A percentile compares a stretch with the other conserved stretches of the same genome.
Conservation (phyloP, 352 stramenopile genomes). For the Albugo candida region DNA sequence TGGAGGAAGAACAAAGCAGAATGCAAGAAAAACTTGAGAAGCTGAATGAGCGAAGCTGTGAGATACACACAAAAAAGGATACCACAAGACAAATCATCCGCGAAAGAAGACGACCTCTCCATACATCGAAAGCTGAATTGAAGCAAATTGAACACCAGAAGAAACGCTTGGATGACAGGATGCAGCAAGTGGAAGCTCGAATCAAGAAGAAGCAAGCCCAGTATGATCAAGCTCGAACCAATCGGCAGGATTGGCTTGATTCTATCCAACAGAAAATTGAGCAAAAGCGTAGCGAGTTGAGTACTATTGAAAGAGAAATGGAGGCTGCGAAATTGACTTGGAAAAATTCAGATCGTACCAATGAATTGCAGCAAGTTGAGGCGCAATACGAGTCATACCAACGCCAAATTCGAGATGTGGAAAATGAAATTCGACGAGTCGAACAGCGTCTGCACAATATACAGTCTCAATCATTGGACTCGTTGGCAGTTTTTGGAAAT, state of each 20-base stretch:
- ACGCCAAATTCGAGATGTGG: conserved; percentile 30
- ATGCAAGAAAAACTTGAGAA: conserved; percentile 30
- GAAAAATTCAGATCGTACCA: conserved; percentile 18
- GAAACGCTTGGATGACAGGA: conserved; percentile 25
- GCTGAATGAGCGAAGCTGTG: conserved; percentile 27
- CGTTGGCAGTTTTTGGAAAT: conserved; percentile 41
- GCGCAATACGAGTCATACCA: conserved; percentile 39
- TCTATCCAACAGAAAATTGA: conserved; percentile 4
- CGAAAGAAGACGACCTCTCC: conserved; percentile 36
- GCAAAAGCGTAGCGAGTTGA: conserved; percentile 31
- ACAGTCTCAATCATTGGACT: conserved; percentile 30
- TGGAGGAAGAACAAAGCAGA: conserved; percentile 15
- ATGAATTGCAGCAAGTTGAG: conserved; percentile 14
- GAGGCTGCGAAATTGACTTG: background rate
- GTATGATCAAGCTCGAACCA: conserved; percentile 11
- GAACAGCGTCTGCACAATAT: conserved; percentile 28
- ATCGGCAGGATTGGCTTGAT: no score
- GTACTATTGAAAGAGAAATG: conserved; percentile 25
- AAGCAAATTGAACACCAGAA: conserved; percentile 34
- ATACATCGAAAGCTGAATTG: conserved; percentile 41
- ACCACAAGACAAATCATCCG: conserved; percentile 37
- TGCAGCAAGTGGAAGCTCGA: conserved; percentile 25
- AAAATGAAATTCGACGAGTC: conserved; percentile 22
- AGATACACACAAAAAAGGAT: conserved; percentile 25
- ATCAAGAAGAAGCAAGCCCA: conserved; percentile 40